These are phyloP conservation scores for Trichoderma sp. DNA, from an alignment of 2,329 filamentous ascomycete genomes.

Conservation along the genomic window DNA sequence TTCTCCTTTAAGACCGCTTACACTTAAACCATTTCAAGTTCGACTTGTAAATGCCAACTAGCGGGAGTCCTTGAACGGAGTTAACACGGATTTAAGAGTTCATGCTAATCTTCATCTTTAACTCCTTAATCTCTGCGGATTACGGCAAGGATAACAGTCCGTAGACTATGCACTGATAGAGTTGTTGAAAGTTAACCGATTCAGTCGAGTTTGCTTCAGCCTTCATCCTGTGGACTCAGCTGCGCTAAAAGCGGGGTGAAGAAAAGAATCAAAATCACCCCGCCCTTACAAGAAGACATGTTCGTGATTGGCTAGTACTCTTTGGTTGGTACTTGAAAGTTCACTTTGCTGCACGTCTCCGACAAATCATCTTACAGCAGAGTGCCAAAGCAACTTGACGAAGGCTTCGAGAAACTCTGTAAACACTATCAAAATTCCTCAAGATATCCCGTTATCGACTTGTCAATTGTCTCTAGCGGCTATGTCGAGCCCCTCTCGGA, in stretches of 20 bases:
- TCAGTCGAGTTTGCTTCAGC: background rate
- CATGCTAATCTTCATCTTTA: background rate
- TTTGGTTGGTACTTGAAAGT: background rate
- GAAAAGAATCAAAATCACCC: background rate
- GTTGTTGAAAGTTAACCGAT: background rate
- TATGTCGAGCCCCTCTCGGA: background rate
- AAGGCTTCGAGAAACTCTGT: background rate
- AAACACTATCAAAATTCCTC: background rate
- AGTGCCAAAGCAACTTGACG: background rate
- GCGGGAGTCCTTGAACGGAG: background rate
- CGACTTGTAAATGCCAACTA: background rate
- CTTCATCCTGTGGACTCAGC: background rate
- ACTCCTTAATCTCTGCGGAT: background rate
- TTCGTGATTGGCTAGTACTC: background rate
- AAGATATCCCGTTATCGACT: background rate
- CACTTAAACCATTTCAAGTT: background rate
- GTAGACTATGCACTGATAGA: background rate
- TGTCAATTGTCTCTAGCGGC: background rate
- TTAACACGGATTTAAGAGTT: background rate
- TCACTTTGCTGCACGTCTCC: background rate
- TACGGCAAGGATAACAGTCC: background rate
- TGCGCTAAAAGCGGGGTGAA: constrained; percentile 8
- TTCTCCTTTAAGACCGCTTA: background rate
- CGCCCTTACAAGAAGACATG: background rate
- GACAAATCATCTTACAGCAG: background rate